Evolutionary conservation across 176 grass and related monocot genomes (phyloP), one percentile per base, ranked within the genome.

Genomic region (Oryza punctata): DNA sequence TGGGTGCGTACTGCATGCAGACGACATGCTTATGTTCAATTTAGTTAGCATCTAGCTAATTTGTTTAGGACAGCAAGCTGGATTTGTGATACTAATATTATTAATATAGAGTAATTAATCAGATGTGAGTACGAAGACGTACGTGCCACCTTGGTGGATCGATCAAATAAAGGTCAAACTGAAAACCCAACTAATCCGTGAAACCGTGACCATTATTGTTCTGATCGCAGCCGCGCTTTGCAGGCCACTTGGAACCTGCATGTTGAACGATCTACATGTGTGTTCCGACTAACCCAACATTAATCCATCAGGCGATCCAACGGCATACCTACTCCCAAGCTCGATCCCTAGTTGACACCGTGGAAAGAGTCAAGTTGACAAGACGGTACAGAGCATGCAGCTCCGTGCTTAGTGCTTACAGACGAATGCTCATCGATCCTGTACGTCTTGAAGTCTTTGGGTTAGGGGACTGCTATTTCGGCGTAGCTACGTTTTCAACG

Each of bases 381-480:
- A 5, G 15, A 52, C 49, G 49, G 37, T 38, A 8, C 37, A 38
- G 37, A 38, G 15, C 5, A 18, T 0, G 3, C 12, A 12, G 10
- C 12, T 0, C 10, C 1, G 32, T 3, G 2, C n/a, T n/a, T n/a
- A n/a, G n/a, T n/a, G n/a, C n/a, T n/a, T 10, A 10, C 10, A 10
- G 0, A 1, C 10, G 3, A 3, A 46, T 46, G 43, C 10, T 44
- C 2, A n/a, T n/a, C n/a, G n/a, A n/a, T n/a, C 10, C 6, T 4
- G 7, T 37, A 1, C 8, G 37, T 38, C 37, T 38, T 38, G 5
- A 38, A 38, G 37, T 38, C 37, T 38, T 38, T 7, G 37, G 37
- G 37, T 38, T 8, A 38, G 7, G 37, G 37, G 37, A 38, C 37
- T 38, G 37, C 37, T 38, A 38, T 38, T 38, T 38, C n/a, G 1